Conservation (phyloP, 2,329 filamentous ascomycete species). For the Fusarium nematophilum region DNA sequence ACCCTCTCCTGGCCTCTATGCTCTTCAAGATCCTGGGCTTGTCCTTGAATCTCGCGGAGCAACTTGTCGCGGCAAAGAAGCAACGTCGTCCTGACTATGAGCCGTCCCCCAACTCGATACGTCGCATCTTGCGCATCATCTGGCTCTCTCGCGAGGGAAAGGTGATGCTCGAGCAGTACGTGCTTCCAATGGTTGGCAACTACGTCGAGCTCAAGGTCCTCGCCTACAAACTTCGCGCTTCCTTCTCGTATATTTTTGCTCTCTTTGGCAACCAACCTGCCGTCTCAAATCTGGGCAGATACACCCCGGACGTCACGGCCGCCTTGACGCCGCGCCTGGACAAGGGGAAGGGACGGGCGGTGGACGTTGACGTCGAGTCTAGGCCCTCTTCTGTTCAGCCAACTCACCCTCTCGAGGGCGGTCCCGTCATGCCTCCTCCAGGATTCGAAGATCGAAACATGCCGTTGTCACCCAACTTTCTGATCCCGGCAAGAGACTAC, state of each 20-base stretch:
- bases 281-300: conserved; percentile 71
- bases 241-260: conserved; percentile 96
- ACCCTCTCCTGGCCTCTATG: conserved; percentile 81
- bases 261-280: conserved; percentile 93
- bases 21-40: conserved; percentile 93
- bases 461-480: conserved; percentile 72
- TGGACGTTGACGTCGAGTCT: conserved; percentile 54
- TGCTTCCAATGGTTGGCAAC: conserved; percentile 84
- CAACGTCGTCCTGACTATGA: conserved; percentile 83
- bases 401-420: conserved; percentile 65
- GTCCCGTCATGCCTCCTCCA: conserved; percentile 67
- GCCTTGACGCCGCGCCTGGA: conserved; percentile 49
- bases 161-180: conserved; percentile 86
- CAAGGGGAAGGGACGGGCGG: conserved; percentile 64
- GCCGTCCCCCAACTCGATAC: conserved; percentile 81
- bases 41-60: conserved; percentile 86
- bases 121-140: conserved; percentile 88
- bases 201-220: conserved; percentile 89
- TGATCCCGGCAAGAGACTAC: conserved; percentile 84
- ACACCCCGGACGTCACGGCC: conserved; percentile 59
- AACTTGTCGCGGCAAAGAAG: conserved; percentile 85
- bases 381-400: conserved; percentile 60
- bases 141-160: conserved; percentile 95
- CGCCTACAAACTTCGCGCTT: conserved; percentile 90
- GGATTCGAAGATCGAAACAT: conserved; percentile 60